A percentile compares a stretch with the other conserved stretches of the same genome.
Conservation (phyloP, 2,329 filamentous ascomycete species). For the Berkeleyomyces basicola region DNA sequence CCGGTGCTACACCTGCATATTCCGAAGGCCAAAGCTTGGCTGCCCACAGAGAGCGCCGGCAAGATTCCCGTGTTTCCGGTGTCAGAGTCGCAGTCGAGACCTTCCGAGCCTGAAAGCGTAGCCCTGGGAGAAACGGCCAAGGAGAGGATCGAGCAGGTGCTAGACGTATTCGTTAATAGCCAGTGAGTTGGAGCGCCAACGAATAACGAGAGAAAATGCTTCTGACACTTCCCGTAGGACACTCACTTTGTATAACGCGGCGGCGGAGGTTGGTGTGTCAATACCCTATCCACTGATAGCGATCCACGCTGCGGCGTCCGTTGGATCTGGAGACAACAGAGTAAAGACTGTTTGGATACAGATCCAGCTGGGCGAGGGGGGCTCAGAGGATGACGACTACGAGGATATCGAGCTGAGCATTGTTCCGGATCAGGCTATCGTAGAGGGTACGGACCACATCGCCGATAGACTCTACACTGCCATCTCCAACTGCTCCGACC, state of each 20-base stretch:
- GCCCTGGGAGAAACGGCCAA: slow-evolving; percentile 22
- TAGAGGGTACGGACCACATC: slow-evolving; percentile 17
- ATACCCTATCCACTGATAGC: slow-evolving; percentile 62
- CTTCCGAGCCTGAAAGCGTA: slow-evolving; percentile 19
- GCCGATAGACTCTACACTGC: slow-evolving; percentile 43
- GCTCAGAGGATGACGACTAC: slow-evolving; percentile 38
- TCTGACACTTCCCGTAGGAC: slow-evolving; percentile 16
- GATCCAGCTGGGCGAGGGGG: slow-evolving; percentile 44
- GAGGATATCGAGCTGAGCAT: slow-evolving; percentile 54
- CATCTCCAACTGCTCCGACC: slow-evolving; percentile 56
- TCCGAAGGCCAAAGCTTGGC: slow-evolving; percentile 37
- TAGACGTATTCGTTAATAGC: slow-evolving; percentile 43
- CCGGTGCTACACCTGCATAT: slow-evolving; percentile 53
- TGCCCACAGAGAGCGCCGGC: slow-evolving; percentile 37
- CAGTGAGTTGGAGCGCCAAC: slow-evolving; percentile 26
- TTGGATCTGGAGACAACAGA: slow-evolving; percentile 22
- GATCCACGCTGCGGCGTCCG: slow-evolving; percentile 52
- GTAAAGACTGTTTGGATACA: slow-evolving; percentile 47
- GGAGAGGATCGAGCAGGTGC: slow-evolving; percentile 27
- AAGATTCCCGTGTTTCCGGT: slow-evolving; percentile 37
- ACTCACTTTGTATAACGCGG: slow-evolving; percentile 47
- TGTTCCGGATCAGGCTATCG: slow-evolving; percentile 29
- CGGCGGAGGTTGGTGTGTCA: slow-evolving; percentile 41
- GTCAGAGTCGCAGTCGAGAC: slow-evolving; percentile 19
- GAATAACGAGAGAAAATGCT: neutral